Conservation (phyloP, 768 basidiomycete species). For the Pleurotus cornucopiae region DNA sequence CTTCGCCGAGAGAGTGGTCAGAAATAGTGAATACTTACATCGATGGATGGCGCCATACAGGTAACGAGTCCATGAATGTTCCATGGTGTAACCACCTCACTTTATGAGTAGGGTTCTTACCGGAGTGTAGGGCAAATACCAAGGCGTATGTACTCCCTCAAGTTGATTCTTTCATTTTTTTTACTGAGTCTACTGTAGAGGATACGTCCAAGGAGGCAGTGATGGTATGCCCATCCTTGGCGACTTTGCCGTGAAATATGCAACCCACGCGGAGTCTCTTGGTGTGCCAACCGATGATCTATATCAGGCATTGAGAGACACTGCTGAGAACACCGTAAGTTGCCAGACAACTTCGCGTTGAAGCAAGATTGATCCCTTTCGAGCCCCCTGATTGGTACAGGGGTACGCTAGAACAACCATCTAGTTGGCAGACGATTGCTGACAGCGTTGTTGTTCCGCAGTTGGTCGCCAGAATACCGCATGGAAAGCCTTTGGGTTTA, state of each 20-base stretch:
- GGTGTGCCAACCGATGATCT: slow-evolving; percentile 42
- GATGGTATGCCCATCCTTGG: slow-evolving; percentile 51
- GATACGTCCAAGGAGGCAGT: slow-evolving; percentile 45
- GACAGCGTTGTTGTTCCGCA: slow-evolving; percentile 8
- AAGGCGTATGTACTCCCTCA: slow-evolving; percentile 29
- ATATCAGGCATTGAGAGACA: slow-evolving; percentile 46
- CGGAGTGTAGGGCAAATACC: slow-evolving; percentile 47
- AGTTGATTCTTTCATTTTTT: neutral
- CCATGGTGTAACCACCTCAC: neutral
- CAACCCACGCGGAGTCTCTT: slow-evolving; percentile 27
- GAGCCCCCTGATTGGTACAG: slow-evolving; percentile 49
- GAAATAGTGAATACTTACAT: slow-evolving; percentile 45
- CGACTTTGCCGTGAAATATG: slow-evolving; percentile 48
- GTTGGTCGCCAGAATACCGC: slow-evolving; percentile 50
- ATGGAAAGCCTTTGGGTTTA: slow-evolving; percentile 46
- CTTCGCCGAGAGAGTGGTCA: slow-evolving; percentile 40
- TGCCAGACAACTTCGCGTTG: neutral
- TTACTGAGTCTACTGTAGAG: slow-evolving; percentile 19
- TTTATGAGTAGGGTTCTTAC: slow-evolving; percentile 34
- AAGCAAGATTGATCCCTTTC: neutral
- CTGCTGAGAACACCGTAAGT: slow-evolving; percentile 47
- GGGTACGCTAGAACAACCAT: slow-evolving; percentile 19
- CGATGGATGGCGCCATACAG: slow-evolving; percentile 47
- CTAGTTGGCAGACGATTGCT: neutral
- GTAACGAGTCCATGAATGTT: slow-evolving; percentile 13